A percentile compares a stretch with the other conserved stretches of the same genome.
These are phyloP conservation scores for carrot (Daucus carota) DNA, from an alignment of 129 eudicot species.

Conservation along the genomic window DH1_v3.0 NC_030385.2:39058001-39058500, in stretches of 20 bases:
- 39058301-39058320: conserved; percentile 17
- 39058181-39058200: conserved; percentile 90
- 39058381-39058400: conserved; percentile 65
- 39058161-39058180: conserved; percentile 95
- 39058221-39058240: background rate
- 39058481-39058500: background rate
- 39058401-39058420: conserved; percentile 40
- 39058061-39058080: background rate
- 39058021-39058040: conserved; percentile 84
- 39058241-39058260: too few relatives aligned
- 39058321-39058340: conserved; percentile 96
- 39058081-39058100: background rate
- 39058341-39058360: conserved; percentile 88
- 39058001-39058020: conserved; percentile 75
- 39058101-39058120: background rate
- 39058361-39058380: conserved; percentile 67
- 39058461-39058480: background rate
- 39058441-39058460: background rate
- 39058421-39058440: background rate
- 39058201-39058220: conserved; percentile 46
- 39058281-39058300: background rate
- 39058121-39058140: conserved; percentile 74
- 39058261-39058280: background rate
- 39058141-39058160: conserved; percentile 71
- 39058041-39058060: conserved; percentile 33